Evolutionary conservation across 441 rosid genomes (phyloP), one percentile per base, ranked within the genome.

Genomic region (Populus trichocarpa): DNA sequence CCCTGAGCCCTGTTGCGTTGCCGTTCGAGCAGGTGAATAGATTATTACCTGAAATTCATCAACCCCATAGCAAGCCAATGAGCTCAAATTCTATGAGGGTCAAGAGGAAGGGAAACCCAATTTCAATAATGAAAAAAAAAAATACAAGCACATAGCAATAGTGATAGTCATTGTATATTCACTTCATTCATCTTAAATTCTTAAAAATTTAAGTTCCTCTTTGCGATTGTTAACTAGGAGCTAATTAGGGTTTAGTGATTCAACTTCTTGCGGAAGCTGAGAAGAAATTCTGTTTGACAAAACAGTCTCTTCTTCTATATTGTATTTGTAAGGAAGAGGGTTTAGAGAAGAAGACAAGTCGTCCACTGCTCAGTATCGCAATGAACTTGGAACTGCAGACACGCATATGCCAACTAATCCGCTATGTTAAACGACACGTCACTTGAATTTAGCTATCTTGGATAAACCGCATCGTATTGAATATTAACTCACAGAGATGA

Each of bases 1-100:
- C 75, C 98, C 98, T 68, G 98, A 93, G 81, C 98, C 98, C 86
- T 91, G 96, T 75, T 93, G 98, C 16, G 94, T 61, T 50, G 99
- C 97, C 35, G 95, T 87, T 86, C 98, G 91, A 28, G 98, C 95
- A 26, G 98, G 96, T 33, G 97, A 92, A 80, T 87, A 92, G 74
- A 96, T 91, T 28, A 96, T 83, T 82, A 96, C 97, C 95, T 96
- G 86, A 11, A 42, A 74, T 23, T 46, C 69, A 79, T 69, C 25
- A 72, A 25, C 7, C n/a, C 61, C n/a, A 50, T 67, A 28, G 20
- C 28, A 26, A 66, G 36, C 46, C 53, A 46, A 35, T 68, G 30
- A 33, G 50, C 30, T 20, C 28, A n/a, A 3, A 61, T 13, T 61
- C 46, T 2, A 73, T 30, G 38, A 33, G 63, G 20, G 22, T 53